Evolutionary conservation across 805 yeast species (phyloP), one percentile per base, ranked within the genome.

Genomic region (Cyberlindnera nakhonratchasimensis): DNA sequence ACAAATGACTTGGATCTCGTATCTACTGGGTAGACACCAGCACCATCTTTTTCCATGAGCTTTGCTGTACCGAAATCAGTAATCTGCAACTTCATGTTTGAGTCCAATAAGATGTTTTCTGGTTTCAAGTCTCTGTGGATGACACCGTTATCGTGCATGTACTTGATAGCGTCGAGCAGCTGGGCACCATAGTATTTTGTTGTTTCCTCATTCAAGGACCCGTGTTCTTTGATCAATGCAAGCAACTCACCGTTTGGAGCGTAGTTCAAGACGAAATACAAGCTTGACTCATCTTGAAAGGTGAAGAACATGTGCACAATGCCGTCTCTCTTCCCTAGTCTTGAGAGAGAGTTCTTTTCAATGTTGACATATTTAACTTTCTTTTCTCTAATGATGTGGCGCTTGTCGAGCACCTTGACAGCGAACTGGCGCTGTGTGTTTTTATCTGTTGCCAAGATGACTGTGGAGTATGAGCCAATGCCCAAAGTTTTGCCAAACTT

Each of bases 391-490:
- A 86, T 84, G 37, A 86, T 78, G 57, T 86, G 91, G 43, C 83
- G 72, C 58, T 86, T 86, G 59, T 82, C 88, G 42, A 86, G 64
- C 4, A 85, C 76, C 58, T 86, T 86, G 10, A 86, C 82, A 2
- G 95, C 95, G 59, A 80, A 86, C 14, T 90, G 83, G 45, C 82
- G 79, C 44, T 75, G 72, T 34, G 86, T 82, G 54, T 79, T 88
- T 35, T 79, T 67, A 47, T 93, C 96, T 2, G 86, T 75, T 0
- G 97, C 99, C 29, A 87, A 75, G 52, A 79, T 76, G 4, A 91
- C 99, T 1, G 96, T 90, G 9, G 97, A 89, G 60, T 91, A 93
- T 6, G 96, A 88, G 2, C 99, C 99, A 59, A 87, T 96, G 23
- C 99, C 99, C 22, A 93, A 75, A 33, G 84, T 80, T 14, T 86